These are phyloP conservation scores for Xylaria curta DNA, from an alignment of 495 filamentous ascomycete species.

Conservation along the genomic window DNA sequence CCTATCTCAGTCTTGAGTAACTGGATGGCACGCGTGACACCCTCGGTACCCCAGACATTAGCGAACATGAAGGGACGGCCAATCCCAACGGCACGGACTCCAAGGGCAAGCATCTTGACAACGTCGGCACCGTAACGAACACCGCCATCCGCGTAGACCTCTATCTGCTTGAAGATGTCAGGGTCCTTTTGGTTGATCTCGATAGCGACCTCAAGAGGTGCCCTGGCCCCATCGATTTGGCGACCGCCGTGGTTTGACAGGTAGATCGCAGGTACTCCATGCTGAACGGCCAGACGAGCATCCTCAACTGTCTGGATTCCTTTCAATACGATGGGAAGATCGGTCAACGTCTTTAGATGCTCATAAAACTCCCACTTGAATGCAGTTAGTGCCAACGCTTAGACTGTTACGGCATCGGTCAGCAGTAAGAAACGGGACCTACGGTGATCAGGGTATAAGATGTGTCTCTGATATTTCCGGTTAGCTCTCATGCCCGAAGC, in stretches of 20 bases:
- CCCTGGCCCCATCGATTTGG: constrained; percentile 46
- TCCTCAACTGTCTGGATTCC: constrained; percentile 48
- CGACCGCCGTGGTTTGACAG: constrained; percentile 55
- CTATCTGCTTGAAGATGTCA: constrained; percentile 48
- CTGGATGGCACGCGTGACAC: constrained; percentile 44
- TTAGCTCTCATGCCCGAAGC: not conserved
- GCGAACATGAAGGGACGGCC: constrained; percentile 53
- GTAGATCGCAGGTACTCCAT: constrained; percentile 40
- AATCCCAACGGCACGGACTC: constrained; percentile 53
- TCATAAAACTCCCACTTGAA: constrained; percentile 36
- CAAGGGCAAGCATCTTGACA: constrained; percentile 51
- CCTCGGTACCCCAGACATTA: constrained; percentile 49
- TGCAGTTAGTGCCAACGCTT: not conserved
- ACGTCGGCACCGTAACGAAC: constrained; percentile 55
- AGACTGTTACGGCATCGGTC: not conserved
- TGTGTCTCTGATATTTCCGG: constrained; percentile 20
- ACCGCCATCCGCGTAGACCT: constrained; percentile 54
- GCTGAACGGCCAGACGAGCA: constrained; percentile 38
- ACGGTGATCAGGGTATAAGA: constrained; percentile 36
- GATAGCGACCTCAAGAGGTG: constrained; percentile 44
- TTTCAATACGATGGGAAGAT: constrained; percentile 44
- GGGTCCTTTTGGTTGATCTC: constrained; percentile 46
- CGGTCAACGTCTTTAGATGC: constrained; percentile 34
- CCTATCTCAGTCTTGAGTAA: constrained; percentile 46
- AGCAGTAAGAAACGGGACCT: constrained; percentile 15